A percentile compares a stretch with the other conserved stretches of the same genome.
Evolutionary conservation across 805 yeast genomes (phyloP).

Genomic region (Metschnikowia cerradonensis): DNA sequence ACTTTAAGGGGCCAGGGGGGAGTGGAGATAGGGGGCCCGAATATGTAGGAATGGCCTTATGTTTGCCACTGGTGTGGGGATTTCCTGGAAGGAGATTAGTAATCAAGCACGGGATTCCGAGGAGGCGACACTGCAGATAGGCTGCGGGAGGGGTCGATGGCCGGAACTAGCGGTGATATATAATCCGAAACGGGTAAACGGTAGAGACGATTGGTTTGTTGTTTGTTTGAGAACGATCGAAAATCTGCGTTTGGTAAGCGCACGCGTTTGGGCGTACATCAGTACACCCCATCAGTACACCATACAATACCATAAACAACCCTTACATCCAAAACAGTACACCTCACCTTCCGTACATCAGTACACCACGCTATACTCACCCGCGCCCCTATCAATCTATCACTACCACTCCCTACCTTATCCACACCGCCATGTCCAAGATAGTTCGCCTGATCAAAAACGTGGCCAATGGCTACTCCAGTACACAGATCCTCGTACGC

Average conservation of each 20-base stretch:
- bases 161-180: background rate
- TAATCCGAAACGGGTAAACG: background rate
- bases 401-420: background rate
- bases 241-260: slow-evolving; percentile 2
- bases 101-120: background rate
- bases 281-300: background rate
- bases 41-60: background rate
- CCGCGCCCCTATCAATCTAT: slow-evolving; percentile 2
- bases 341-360: background rate
- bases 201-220: background rate
- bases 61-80: slow-evolving; percentile 2
- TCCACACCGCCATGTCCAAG: slow-evolving; percentile 57
- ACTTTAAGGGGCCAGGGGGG: background rate
- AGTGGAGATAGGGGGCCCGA: background rate
- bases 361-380: background rate
- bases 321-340: background rate
- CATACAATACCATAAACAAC: too few species aligned
- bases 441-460: slow-evolving; percentile 83
- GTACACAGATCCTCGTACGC: slow-evolving; percentile 82
- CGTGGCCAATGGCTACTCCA: slow-evolving; percentile 83
- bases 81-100: background rate
- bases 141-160: background rate
- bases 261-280: background rate
- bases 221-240: slow-evolving; percentile 5
- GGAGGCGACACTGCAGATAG: background rate